These are phyloP conservation scores for Diatrype stigma DNA, from an alignment of 2,329 filamentous ascomycete species.

Conservation along the genomic window DNA sequence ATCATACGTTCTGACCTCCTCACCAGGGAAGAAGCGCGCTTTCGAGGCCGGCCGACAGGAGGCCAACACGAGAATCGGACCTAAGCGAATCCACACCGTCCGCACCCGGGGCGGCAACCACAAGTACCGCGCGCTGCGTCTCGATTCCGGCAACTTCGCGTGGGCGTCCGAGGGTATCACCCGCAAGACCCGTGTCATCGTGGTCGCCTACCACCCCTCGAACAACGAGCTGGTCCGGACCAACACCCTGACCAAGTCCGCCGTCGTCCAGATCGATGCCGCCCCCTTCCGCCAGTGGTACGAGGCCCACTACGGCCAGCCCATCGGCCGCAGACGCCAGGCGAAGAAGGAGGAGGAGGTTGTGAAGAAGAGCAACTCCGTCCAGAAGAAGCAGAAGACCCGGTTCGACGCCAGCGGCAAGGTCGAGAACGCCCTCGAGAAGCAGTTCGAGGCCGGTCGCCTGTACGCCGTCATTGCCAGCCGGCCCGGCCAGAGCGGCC, in stretches of 20 bases:
- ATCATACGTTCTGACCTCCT: slow-evolving; percentile 72
- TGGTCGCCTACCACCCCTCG: slow-evolving; percentile 96
- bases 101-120: slow-evolving; percentile 97
- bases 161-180: slow-evolving; percentile 97
- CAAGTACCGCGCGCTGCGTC: slow-evolving; percentile 98
- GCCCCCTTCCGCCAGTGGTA: slow-evolving; percentile 99
- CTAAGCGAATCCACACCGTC: slow-evolving; percentile 95
- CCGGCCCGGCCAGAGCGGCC: slow-evolving; percentile 94
- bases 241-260: slow-evolving; percentile 99
- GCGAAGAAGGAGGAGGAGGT: slow-evolving; percentile 71
- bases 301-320: slow-evolving; percentile 97
- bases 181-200: slow-evolving; percentile 99
- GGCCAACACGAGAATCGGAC: slow-evolving; percentile 98
- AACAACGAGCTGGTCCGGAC: slow-evolving; percentile 99
- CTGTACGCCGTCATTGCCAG: slow-evolving; percentile 90
- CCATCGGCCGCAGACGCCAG: slow-evolving; percentile 87
- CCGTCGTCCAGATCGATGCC: slow-evolving; percentile 98
- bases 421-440: slow-evolving; percentile 89
- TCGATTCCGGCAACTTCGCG: slow-evolving; percentile 98
- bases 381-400: slow-evolving; percentile 94
- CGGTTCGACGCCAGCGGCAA: slow-evolving; percentile 82
- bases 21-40: slow-evolving; percentile 88
- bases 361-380: slow-evolving; percentile 88
- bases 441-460: slow-evolving; percentile 99
- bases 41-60: slow-evolving; percentile 99